These are phyloP conservation scores for Pelargonium exstipulatum DNA, from an alignment of 441 rosid species.

Conservation along the genomic window DNA sequence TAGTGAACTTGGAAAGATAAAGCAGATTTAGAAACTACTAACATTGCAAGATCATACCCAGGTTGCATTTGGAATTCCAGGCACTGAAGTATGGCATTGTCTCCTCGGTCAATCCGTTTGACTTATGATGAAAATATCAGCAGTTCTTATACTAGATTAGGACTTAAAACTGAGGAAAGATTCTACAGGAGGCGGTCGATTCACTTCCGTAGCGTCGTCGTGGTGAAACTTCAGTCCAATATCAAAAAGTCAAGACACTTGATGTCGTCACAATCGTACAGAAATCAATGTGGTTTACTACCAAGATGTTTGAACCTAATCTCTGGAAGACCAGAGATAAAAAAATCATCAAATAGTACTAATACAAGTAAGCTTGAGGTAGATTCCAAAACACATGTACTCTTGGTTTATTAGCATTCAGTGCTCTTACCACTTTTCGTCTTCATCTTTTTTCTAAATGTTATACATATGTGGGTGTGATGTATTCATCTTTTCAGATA, in stretches of 20 bases:
- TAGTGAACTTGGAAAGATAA: too few relatives aligned
- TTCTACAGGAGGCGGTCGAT: conserved; percentile 31
- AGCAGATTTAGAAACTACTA: neutral
- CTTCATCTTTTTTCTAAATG: neutral
- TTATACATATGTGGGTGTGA: conserved; percentile 4
- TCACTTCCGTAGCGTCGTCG: conserved; percentile 26
- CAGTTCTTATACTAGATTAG: conserved; percentile 28
- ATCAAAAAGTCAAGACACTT: conserved; percentile 29
- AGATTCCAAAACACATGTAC: conserved; percentile 11
- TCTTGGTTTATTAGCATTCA: conserved; percentile 10
- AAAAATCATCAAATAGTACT: conserved; percentile 20
- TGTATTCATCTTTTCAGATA: conserved; percentile 27
- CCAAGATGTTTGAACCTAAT: conserved; percentile 33
- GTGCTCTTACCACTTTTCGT: neutral
- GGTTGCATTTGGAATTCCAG: conserved; percentile 31
- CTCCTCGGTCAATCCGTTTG: conserved; percentile 42
- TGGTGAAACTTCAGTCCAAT: conserved; percentile 32
- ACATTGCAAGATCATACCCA: conserved; percentile 23
- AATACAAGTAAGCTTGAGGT: conserved; percentile 44
- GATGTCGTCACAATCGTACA: conserved; percentile 28
- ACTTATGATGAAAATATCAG: conserved; percentile 37
- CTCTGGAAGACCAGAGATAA: conserved; percentile 29
- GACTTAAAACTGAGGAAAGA: conserved; percentile 26
- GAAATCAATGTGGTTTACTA: conserved; percentile 14
- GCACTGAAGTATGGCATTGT: conserved; percentile 48